phyloP scores from a whole-genome alignment of 306 rosid genomes.

The Ormosia semicastrata region DNA sequence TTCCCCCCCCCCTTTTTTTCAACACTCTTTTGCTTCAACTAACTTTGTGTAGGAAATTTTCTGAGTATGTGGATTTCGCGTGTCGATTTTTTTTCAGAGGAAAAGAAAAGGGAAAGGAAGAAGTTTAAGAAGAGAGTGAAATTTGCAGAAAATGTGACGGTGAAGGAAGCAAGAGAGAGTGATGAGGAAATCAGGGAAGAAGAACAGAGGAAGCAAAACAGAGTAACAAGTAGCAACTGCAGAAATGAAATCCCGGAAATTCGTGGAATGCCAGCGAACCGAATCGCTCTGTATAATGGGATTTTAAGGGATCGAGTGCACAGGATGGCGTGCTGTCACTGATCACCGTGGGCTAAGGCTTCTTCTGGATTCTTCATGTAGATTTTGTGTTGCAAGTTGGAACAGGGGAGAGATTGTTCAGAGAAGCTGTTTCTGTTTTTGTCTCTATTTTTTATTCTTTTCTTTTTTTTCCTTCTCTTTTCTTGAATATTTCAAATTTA shows the following conservation, averaged over 20 bases:
- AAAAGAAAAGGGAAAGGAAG: constrained; percentile 45
- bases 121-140: constrained; percentile 62
- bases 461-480: neutral
- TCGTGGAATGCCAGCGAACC: constrained; percentile 36
- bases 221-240: constrained; percentile 3
- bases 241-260: neutral
- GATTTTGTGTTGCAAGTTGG: neutral
- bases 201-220: constrained; percentile 35
- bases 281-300: constrained; percentile 43
- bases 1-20: neutral
- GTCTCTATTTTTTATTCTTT: neutral
- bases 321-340: constrained; percentile 29
- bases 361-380: neutral
- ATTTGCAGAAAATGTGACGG: constrained; percentile 71
- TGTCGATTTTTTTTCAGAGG: constrained; percentile 16
- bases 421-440: neutral
- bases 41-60: neutral
- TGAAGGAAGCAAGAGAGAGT: constrained; percentile 41
- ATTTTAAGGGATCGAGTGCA: constrained; percentile 41
- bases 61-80: neutral
- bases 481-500: neutral
- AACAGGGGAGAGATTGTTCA: constrained; percentile 10
- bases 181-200: constrained; percentile 31
- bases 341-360: neutral
- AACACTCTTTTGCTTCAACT: neutral